Percentiles rank a stretch among this genome's conserved stretches.
These are phyloP conservation scores for Pueraria montana DNA, from an alignment of 306 rosid species.

Conservation along the genomic window DNA sequence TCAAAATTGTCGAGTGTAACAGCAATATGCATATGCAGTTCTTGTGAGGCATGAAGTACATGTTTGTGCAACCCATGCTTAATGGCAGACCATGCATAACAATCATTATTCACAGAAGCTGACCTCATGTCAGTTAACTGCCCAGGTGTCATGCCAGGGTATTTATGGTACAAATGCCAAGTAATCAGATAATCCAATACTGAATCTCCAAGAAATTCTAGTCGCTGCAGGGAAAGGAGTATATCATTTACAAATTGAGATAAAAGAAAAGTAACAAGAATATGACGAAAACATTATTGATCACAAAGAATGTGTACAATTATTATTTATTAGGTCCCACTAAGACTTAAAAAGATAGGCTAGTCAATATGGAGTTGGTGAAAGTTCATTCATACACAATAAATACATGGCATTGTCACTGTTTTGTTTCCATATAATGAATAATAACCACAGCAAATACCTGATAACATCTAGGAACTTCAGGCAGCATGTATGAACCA, in stretches of 20 bases:
- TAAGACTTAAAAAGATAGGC: neutral
- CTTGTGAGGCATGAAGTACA: conserved; percentile 66
- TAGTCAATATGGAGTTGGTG: neutral
- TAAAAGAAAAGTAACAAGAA: conserved; percentile 4
- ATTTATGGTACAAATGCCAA: conserved; percentile 58
- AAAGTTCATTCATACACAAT: neutral
- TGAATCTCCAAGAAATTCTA: conserved; percentile 85
- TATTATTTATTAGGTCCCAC: conserved; percentile 1
- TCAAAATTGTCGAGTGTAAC: conserved; percentile 46
- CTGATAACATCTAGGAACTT: conserved; percentile 90
- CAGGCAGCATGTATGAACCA: conserved; percentile 94
- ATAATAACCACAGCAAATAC: conserved; percentile 53
- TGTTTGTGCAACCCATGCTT: conserved; percentile 72
- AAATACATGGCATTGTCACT: neutral
- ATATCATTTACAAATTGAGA: conserved; percentile 26
- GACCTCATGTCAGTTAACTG: conserved; percentile 84
- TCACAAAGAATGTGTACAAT: conserved; percentile 1
- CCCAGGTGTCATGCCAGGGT: conserved; percentile 78
- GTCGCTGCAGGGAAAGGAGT: conserved; percentile 62
- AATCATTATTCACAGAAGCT: conserved; percentile 80
- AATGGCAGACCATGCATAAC: conserved; percentile 73
- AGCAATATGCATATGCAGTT: conserved; percentile 66
- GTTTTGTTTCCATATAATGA: conserved; percentile 4
- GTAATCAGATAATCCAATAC: conserved; percentile 80
- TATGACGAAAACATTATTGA: neutral